Evolutionary conservation across 2,329 filamentous ascomycete genomes (phyloP).

Genomic region (Verticillium tricorpus): DNA sequence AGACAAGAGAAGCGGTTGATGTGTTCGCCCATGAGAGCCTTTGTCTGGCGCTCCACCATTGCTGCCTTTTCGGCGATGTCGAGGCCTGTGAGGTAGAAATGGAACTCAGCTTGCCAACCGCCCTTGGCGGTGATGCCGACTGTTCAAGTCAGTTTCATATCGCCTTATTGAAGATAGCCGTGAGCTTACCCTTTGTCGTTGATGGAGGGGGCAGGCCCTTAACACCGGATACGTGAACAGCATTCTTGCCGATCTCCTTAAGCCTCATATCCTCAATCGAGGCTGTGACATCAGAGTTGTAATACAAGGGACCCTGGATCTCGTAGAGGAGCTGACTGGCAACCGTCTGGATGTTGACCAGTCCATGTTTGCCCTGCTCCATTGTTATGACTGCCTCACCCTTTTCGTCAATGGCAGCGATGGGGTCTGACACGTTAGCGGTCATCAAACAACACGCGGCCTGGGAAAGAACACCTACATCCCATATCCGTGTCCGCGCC

Average conservation of each 20-base stretch:
- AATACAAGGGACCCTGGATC: constrained; percentile 39
- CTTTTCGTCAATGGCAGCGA: constrained; percentile 40
- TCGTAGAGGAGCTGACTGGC: constrained; percentile 45
- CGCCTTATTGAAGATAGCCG: neutral
- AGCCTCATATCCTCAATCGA: constrained; percentile 18
- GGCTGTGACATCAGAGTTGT: constrained; percentile 43
- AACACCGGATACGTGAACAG: constrained; percentile 34
- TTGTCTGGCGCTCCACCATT: constrained; percentile 41
- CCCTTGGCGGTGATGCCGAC: constrained; percentile 43
- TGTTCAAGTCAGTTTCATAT: neutral
- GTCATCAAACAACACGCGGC: neutral
- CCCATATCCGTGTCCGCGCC: constrained; percentile 14
- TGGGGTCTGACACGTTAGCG: constrained; percentile 25
- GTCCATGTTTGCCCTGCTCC: constrained; percentile 35
- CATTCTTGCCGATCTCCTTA: constrained; percentile 12
- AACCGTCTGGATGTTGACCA: constrained; percentile 28
- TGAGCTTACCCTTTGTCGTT: constrained; percentile 35
- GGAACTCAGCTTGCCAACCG: constrained; percentile 39
- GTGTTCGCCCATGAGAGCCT: constrained; percentile 31
- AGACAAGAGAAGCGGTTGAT: constrained; percentile 39
- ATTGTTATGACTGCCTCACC: constrained; percentile 44
- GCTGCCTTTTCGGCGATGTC: constrained; percentile 43
- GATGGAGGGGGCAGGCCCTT: constrained; percentile 38
- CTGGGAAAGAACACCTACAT: neutral
- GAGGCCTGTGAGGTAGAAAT: constrained; percentile 43